Percentiles rank a stretch among this genome's conserved stretches.
Evolutionary conservation across 2,329 filamentous ascomycete species (phyloP).

Genomic region (Botrytis galanthina): DNA sequence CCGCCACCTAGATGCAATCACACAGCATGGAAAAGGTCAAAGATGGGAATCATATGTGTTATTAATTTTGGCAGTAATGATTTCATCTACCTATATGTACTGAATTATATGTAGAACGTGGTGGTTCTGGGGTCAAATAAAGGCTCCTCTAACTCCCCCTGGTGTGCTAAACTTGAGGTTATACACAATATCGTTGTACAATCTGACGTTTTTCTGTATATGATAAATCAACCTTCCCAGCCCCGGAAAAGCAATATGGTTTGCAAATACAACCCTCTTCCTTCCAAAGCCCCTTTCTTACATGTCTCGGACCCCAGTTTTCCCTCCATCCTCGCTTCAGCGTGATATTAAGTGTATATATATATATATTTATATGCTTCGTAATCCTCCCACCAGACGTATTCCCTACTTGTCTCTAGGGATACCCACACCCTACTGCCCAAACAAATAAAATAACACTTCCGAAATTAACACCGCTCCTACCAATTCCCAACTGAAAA

Average conservation of each 20-base stretch:
- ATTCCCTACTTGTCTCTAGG: neutral
- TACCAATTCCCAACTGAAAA: conserved; percentile 13
- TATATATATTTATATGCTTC: neutral
- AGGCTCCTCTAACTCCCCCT: conserved; percentile 15
- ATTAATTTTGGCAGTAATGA: conserved; percentile 8
- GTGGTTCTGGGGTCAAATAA: neutral
- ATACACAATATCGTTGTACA: conserved; percentile 24
- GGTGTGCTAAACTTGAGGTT: neutral
- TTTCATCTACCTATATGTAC: conserved; percentile 4
- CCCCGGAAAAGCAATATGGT: conserved; percentile 11
- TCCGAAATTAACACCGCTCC: conserved; percentile 15
- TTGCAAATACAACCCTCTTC: conserved; percentile 7
- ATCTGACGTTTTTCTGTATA: conserved; percentile 24
- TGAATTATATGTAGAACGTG: conserved; percentile 1
- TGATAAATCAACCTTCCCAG: neutral
- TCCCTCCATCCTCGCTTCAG: neutral
- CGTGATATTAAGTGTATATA: conserved; percentile 12
- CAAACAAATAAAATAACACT: conserved; percentile 17
- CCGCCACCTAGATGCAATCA: neutral
- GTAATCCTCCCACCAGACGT: neutral
- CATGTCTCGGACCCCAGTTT: neutral
- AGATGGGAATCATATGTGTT: neutral
- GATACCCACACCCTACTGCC: neutral
- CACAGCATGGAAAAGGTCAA: neutral
- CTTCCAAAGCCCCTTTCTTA: neutral